A percentile compares a stretch with the other conserved stretches of the same genome.
Evolutionary conservation across 2,329 filamentous ascomycete species (phyloP).

Genomic region (Coniella lustricola): DNA sequence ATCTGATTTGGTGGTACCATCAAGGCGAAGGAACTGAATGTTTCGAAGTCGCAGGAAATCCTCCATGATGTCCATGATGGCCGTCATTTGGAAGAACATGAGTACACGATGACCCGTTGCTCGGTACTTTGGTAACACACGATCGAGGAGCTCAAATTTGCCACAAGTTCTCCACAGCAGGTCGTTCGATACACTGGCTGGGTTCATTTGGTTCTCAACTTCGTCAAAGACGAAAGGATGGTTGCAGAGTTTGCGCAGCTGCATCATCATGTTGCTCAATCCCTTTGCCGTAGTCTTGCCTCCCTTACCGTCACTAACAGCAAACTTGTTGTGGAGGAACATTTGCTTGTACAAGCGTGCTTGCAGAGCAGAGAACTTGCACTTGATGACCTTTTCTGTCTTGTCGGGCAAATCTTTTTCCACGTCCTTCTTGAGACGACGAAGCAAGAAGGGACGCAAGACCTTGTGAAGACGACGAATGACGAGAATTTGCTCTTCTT

Average conservation of each 20-base stretch:
- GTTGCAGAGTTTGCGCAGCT: constrained; percentile 96
- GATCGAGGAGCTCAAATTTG: constrained; percentile 93
- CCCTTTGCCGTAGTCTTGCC: constrained; percentile 91
- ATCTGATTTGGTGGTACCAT: constrained; percentile 95
- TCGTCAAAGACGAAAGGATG: constrained; percentile 98
- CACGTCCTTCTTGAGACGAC: constrained; percentile 98
- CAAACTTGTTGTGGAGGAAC: constrained; percentile 88
- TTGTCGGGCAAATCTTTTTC: constrained; percentile 98
- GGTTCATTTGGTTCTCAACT: constrained; percentile 98
- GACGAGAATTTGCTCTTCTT: constrained; percentile 98
- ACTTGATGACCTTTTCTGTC: constrained; percentile 98
- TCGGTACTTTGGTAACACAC: constrained; percentile 88
- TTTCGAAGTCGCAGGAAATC: constrained; percentile 84
- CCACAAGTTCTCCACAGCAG: constrained; percentile 90
- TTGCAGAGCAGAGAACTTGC: constrained; percentile 92
- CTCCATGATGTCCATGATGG: constrained; percentile 99
- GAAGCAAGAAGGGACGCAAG: constrained; percentile 88
- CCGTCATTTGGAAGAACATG: constrained; percentile 99
- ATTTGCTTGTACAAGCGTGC: constrained; percentile 95
- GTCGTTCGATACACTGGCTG: constrained; percentile 80
- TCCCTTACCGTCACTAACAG: constrained; percentile 90
- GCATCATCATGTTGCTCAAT: constrained; percentile 99
- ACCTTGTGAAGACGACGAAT: constrained; percentile 99
- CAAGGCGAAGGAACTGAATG: constrained; percentile 81
- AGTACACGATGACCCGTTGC: constrained; percentile 87